A percentile compares a stretch with the other conserved stretches of the same genome.
Evolutionary conservation across 257 asterid species (phyloP).

Genomic region (Apocynum venetum): DNA sequence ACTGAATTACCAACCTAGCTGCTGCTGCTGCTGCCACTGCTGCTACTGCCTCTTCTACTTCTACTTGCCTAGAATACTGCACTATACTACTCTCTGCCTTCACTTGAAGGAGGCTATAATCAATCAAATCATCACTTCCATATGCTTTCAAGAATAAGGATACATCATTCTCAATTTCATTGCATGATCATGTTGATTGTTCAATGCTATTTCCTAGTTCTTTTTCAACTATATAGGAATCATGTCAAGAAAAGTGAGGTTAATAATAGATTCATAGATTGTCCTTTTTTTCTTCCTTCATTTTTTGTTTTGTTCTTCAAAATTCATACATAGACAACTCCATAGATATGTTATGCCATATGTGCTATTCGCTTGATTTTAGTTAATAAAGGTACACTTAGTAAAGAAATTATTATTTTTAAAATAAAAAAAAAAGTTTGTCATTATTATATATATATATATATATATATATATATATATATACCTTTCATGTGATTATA

Average conservation of each 20-base stretch:
- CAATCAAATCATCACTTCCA: constrained; percentile 6
- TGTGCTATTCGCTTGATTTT: not conserved
- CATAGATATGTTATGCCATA: not conserved
- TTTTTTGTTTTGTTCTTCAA: not conserved
- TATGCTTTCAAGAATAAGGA: not conserved
- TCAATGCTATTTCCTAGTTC: not conserved
- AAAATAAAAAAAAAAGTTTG: not conserved
- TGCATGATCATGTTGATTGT: not conserved
- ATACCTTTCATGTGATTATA: not conserved
- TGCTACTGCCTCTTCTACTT: constrained; percentile 9
- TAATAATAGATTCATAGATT: not conserved
- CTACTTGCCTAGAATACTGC: constrained; percentile 11
- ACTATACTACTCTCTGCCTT: constrained; percentile 8
- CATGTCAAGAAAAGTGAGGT: not conserved
- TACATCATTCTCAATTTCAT: constrained; percentile 1
- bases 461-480: not conserved
- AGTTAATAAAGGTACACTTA: not conserved
- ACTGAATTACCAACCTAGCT: constrained; percentile 20
- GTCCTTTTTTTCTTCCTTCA: not conserved
- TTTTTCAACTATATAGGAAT: not conserved
- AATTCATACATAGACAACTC: not conserved
- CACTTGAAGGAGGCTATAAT: constrained; percentile 7
- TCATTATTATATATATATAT: not conserved
- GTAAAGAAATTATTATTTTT: not conserved
- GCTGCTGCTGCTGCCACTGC: not conserved